Base-by-base conservation (phyloP, 768 basidiomycete genomes). In the Tremella yokohamensis region DNA sequence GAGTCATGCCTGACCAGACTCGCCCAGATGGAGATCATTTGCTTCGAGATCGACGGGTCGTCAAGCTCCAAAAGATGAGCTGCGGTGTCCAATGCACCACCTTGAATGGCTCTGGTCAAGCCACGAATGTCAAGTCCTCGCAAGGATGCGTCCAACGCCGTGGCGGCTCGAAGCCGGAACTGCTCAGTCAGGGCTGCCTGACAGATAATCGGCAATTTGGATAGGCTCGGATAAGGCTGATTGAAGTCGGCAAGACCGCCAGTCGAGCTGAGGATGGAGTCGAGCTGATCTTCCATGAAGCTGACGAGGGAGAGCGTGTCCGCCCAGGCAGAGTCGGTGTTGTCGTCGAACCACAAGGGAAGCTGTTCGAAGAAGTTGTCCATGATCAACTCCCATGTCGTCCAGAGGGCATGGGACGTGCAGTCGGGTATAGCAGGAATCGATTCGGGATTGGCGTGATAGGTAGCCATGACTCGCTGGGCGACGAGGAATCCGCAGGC, bases 291-390 rank as follows among this genome's bases (percentile, higher is more conserved):
- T n/a, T 62, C 54, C 66, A 72, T 68, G 58, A 72, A 72, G 3
- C 64, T 66, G 26, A 73, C 59, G 51, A 70, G 51, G 25, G 58
- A 51, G 8, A 70, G 52, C 12, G 61, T 50, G 15, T 57, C 49
- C 26, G 62, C 68, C 72, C 69, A 70, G 7, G 49, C 39, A 2
- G 37, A 19, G 37, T 62, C 63, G 0, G 15, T 26, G 1, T 49
- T 55, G 11, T 60, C 45, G 39, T 73, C 66, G 45, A 66, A 64
- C 49, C 58, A 68, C 22, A 58, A 40, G 0, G 72, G 72, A 6
- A 70, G 50, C 48, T 73, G 72, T 47, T 68, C 66, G 54, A 73
- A 73, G 18, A 73, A 56, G 39, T 68, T 70, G 49, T 73, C 72
- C 22, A 73, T 56, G 51, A 70, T 69, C 15, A 73, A 54, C 42